Evolutionary conservation across 208 protist species (phyloP).

Genomic region (Trypanosoma conorhini): DNA sequence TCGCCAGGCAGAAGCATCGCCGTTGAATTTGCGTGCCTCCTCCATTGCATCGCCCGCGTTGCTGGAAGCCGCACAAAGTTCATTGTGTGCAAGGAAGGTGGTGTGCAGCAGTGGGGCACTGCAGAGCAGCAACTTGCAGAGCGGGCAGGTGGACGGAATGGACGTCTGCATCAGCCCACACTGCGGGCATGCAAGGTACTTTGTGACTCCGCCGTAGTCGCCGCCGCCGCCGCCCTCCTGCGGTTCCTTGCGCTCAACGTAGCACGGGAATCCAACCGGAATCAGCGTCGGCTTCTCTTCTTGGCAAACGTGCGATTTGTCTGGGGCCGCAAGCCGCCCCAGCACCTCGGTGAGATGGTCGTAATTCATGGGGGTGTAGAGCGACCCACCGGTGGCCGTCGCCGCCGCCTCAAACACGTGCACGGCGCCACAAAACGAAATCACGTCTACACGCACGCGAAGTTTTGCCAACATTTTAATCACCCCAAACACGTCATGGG

Average conservation of each 20-base stretch:
- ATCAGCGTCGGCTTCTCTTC: conserved; percentile 37
- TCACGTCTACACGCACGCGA: conserved; percentile 52
- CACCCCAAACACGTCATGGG: conserved; percentile 74
- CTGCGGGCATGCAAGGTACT: conserved; percentile 73
- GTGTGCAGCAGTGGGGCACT: conserved; percentile 63
- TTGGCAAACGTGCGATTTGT: conserved; percentile 8
- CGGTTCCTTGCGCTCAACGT: conserved; percentile 24
- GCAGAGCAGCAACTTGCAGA: conserved; percentile 78
- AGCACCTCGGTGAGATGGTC: conserved; percentile 72
- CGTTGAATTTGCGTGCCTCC: background rate
- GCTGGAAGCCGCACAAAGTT: conserved; percentile 42
- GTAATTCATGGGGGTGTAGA: conserved; percentile 79
- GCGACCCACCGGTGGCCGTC: conserved; percentile 44
- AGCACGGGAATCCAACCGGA: conserved; percentile 71
- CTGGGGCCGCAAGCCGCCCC: conserved; percentile 36
- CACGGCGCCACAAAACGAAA: conserved; percentile 80
- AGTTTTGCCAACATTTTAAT: conserved; percentile 45
- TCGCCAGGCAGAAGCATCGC: background rate
- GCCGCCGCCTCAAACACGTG: conserved; percentile 75
- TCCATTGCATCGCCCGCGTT: background rate
- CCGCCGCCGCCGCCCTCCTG: conserved; percentile 9
- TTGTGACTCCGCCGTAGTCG: background rate
- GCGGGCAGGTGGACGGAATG: conserved; percentile 71
- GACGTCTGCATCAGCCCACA: conserved; percentile 71
- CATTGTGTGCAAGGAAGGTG: conserved; percentile 65